Evolutionary conservation across 2,329 filamentous ascomycete genomes (phyloP).

Genomic region (Ilyonectria destructans): DNA sequence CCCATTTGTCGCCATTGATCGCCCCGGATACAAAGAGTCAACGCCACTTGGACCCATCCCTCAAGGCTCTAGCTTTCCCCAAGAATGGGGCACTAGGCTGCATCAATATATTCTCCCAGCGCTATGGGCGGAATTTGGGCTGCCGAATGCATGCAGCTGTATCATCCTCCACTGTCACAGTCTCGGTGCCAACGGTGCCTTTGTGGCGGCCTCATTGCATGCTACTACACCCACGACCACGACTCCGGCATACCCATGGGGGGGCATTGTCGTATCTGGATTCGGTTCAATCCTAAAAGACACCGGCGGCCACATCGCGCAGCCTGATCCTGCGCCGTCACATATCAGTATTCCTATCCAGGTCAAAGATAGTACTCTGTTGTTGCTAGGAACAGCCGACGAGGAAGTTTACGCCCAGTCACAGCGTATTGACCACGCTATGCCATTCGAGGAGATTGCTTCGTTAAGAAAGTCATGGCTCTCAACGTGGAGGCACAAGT

Average conservation of each 20-base stretch:
- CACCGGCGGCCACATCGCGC: conserved; percentile 28
- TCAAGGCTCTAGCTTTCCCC: conserved; percentile 37
- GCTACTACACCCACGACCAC: conserved; percentile 4
- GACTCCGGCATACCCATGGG: conserved; percentile 32
- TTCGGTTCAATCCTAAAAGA: conserved; percentile 38
- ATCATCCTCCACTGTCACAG: conserved; percentile 41
- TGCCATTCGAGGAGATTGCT: conserved; percentile 39
- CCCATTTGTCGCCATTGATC: conserved; percentile 44
- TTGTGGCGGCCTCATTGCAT: conserved; percentile 39
- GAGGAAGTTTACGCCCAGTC: conserved; percentile 37
- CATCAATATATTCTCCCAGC: conserved; percentile 38
- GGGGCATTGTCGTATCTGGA: conserved; percentile 38
- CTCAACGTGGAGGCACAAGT: conserved; percentile 38
- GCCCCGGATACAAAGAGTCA: conserved; percentile 39
- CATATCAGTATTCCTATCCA: conserved; percentile 37
- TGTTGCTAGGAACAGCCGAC: conserved; percentile 38
- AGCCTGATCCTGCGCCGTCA: conserved; percentile 29
- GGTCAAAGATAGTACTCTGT: conserved; percentile 38
- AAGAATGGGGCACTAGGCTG: conserved; percentile 38
- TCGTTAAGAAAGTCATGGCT: conserved; percentile 35
- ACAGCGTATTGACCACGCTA: conserved; percentile 35
- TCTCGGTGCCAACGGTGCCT: conserved; percentile 37
- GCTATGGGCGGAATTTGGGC: conserved; percentile 38
- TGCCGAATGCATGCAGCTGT: conserved; percentile 36
- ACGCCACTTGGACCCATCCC: conserved; percentile 35